Evolutionary conservation across 129 eudicot species (phyloP).

Genomic region (Silybum marianum): DNA sequence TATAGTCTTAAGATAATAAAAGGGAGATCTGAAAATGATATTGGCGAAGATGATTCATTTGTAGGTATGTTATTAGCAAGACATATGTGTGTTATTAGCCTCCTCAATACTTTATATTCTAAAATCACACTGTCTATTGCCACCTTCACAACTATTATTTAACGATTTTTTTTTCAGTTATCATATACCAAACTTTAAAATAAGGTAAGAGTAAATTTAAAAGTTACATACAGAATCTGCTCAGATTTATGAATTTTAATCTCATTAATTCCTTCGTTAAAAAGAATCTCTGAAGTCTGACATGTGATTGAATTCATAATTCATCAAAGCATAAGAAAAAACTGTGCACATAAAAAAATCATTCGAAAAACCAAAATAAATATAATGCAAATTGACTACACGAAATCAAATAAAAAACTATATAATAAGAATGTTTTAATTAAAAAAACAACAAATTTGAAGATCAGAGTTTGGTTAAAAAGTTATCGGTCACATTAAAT

Average conservation of each 20-base stretch:
- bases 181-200: too few relatives aligned
- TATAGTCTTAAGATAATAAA: too few relatives aligned
- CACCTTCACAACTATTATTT: too few relatives aligned
- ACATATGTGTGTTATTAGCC: too few relatives aligned
- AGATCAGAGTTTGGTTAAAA: conserved; percentile 47
- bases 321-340: conserved; percentile 16
- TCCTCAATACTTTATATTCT: too few relatives aligned
- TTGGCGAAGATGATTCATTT: too few relatives aligned
- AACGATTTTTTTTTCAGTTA: too few relatives aligned
- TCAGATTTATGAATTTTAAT: conserved; percentile 27
- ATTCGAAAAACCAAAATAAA: neutral
- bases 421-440: neutral
- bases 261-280: conserved; percentile 29
- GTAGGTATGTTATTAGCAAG: too few relatives aligned
- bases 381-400: neutral
- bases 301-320: conserved; percentile 36
- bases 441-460: neutral
- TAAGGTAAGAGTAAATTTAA: too few relatives aligned
- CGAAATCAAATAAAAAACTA: neutral
- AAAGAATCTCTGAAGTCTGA: conserved; percentile 37
- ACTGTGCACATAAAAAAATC: neutral
- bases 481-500: conserved; percentile 42
- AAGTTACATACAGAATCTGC: neutral
- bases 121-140: too few relatives aligned
- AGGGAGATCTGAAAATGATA: too few relatives aligned